phyloP scores from a whole-genome alignment of 2,329 filamentous ascomycete species.

The Alternaria angustiovoidea region DNA sequence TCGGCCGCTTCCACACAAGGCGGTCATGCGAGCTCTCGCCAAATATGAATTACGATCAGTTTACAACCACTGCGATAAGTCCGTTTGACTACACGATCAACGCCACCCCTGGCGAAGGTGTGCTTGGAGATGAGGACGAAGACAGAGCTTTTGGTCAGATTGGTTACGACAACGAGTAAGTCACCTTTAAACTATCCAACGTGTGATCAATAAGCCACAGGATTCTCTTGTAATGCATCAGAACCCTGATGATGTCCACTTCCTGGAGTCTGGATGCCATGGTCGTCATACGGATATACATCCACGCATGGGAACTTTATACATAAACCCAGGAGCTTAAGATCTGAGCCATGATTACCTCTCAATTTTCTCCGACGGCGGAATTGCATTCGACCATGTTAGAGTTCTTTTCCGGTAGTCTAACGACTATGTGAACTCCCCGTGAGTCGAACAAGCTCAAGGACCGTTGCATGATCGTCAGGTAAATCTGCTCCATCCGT shows the following conservation, averaged over 20 bases:
- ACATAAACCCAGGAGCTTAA: no score
- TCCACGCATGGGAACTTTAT: not conserved
- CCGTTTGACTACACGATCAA: constrained; percentile 4
- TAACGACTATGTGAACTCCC: not conserved
- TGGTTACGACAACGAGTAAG: constrained; percentile 14
- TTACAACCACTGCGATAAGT: not conserved
- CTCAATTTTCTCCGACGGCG: no score
- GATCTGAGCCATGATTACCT: not conserved
- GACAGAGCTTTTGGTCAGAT: not conserved
- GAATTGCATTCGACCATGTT: not conserved
- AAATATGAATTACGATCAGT: not conserved
- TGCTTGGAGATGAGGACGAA: not conserved
- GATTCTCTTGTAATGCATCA: not conserved
- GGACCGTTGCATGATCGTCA: not conserved
- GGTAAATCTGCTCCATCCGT: not conserved
- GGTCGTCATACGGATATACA: not conserved
- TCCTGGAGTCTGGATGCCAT: not conserved
- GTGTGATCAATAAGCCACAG: constrained; percentile 7
- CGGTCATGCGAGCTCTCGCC: not conserved
- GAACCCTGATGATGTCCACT: not conserved
- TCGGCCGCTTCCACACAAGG: not conserved
- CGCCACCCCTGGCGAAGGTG: not conserved
- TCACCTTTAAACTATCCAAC: constrained; percentile 9
- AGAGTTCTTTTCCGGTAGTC: not conserved
- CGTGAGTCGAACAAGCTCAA: not conserved